phyloP scores from a whole-genome alignment of 805 yeast species.

The Metschnikowia kunwiensis region DNA sequence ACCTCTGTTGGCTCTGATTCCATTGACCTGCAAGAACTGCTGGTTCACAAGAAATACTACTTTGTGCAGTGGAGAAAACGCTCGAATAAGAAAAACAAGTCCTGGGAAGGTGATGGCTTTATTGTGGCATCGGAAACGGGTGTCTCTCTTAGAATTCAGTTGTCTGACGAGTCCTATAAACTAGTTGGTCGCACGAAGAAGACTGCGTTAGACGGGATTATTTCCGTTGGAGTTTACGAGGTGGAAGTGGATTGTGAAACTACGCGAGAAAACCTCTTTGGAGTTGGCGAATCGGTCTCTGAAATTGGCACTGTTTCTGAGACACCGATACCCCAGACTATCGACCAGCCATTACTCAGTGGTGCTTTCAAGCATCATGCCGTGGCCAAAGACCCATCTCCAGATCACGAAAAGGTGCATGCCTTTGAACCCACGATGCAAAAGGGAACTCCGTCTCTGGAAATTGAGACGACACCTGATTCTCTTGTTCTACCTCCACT shows the following conservation, averaged over 20 bases:
- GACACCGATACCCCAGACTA: neutral
- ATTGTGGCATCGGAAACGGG: slow-evolving; percentile 33
- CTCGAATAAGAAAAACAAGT: slow-evolving; percentile 74
- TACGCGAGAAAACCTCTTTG: slow-evolving; percentile 10
- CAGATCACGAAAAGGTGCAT: too few relatives aligned
- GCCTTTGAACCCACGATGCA: too few relatives aligned
- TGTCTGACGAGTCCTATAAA: slow-evolving; percentile 23
- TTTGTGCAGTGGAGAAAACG: slow-evolving; percentile 66
- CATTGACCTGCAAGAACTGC: neutral
- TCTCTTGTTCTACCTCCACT: slow-evolving; percentile 4
- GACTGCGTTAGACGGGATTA: slow-evolving; percentile 24
- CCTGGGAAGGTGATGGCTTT: slow-evolving; percentile 93
- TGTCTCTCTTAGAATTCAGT: slow-evolving; percentile 27
- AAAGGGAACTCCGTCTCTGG: neutral
- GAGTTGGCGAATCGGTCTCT: neutral
- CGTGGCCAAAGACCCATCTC: neutral
- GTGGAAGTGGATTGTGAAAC: slow-evolving; percentile 48
- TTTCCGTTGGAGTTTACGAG: slow-evolving; percentile 58
- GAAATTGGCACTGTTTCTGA: neutral
- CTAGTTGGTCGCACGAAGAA: slow-evolving; percentile 15
- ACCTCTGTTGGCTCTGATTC: neutral
- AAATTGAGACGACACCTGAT: neutral
- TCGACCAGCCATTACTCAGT: neutral
- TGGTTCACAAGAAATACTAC: slow-evolving; percentile 12
- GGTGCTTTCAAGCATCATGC: slow-evolving; percentile 5